These are phyloP conservation scores for Endocalyx cinctus DNA, from an alignment of 2,329 filamentous ascomycete species.

Conservation along the genomic window DNA sequence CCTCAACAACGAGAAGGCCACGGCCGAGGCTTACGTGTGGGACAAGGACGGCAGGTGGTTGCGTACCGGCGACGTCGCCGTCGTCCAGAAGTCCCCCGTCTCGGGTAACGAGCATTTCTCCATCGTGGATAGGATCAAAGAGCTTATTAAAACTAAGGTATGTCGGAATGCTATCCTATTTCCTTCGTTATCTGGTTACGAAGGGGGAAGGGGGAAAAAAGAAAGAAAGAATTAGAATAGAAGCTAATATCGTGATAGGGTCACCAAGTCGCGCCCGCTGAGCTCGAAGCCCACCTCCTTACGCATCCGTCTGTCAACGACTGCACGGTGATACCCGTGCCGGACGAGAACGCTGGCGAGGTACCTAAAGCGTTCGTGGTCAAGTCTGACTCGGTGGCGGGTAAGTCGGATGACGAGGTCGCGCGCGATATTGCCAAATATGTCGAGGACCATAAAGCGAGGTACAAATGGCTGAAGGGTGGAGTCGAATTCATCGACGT, in stretches of 20 bases:
- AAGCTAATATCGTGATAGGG: too few relatives aligned
- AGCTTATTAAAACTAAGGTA: conserved; percentile 49
- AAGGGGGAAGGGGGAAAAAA: too few relatives aligned
- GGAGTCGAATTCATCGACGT: conserved; percentile 50
- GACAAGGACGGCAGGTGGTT: conserved; percentile 70
- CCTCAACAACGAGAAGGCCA: conserved; percentile 80
- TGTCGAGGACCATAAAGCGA: conserved; percentile 53
- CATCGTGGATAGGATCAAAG: conserved; percentile 69
- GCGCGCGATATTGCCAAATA: conserved; percentile 43
- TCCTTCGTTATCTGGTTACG: too few relatives aligned
- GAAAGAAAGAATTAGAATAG: too few relatives aligned
- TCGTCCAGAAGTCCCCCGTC: conserved; percentile 59
- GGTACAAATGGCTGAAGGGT: conserved; percentile 54
- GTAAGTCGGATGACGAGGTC: conserved; percentile 31
- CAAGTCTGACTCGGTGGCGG: conserved; percentile 35
- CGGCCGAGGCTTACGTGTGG: conserved; percentile 68
- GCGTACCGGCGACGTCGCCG: conserved; percentile 79
- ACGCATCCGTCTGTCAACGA: conserved; percentile 72
- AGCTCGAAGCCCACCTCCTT: conserved; percentile 76
- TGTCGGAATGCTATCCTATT: conserved; percentile 1
- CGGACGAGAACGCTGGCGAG: conserved; percentile 57
- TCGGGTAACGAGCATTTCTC: conserved; percentile 75
- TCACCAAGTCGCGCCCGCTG: conserved; percentile 76
- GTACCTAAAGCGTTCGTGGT: conserved; percentile 67
- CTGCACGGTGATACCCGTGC: conserved; percentile 72